Percentiles rank a stretch among this genome's conserved stretches.
phyloP scores from a whole-genome alignment of 2,329 filamentous ascomycete species.

The Gnomoniopsis smithogilvyi region DNA sequence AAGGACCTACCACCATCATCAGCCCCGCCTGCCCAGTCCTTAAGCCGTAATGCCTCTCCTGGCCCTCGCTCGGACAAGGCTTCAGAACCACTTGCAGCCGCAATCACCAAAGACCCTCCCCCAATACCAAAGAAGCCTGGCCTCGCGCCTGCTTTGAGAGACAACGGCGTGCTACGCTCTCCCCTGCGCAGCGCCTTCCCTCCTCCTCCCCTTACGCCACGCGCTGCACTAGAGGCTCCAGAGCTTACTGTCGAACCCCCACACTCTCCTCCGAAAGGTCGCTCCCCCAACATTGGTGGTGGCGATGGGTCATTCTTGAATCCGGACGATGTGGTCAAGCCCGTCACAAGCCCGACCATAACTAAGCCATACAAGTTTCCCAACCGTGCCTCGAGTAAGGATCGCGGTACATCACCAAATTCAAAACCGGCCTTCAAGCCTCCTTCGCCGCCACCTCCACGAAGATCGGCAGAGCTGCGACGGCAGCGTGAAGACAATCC shows the following conservation, averaged over 20 bases:
- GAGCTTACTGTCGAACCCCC: constrained; percentile 69
- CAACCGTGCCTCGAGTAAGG: constrained; percentile 39
- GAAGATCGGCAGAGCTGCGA: constrained; percentile 57
- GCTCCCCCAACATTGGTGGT: constrained; percentile 29
- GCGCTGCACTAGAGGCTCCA: constrained; percentile 48
- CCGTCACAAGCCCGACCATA: constrained; percentile 37
- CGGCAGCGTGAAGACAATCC: constrained; percentile 44
- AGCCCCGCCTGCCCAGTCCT: constrained; percentile 29
- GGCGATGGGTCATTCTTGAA: constrained; percentile 46
- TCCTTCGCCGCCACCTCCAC: constrained; percentile 61
- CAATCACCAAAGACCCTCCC: constrained; percentile 32
- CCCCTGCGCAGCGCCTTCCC: constrained; percentile 31
- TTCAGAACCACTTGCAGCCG: constrained; percentile 33
- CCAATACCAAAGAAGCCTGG: constrained; percentile 32
- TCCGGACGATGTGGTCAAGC: constrained; percentile 40
- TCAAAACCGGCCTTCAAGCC: constrained; percentile 48
- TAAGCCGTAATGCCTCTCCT: constrained; percentile 31
- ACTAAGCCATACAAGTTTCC: constrained; percentile 50
- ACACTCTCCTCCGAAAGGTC: constrained; percentile 60
- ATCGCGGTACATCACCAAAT: constrained; percentile 41
- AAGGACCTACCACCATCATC: constrained; percentile 34
- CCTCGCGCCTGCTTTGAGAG: constrained; percentile 20
- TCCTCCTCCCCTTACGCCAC: constrained; percentile 43
- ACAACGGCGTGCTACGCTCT: constrained; percentile 19
- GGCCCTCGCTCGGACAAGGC: constrained; percentile 39